These are phyloP conservation scores for Blepharisma japonicum DNA, from an alignment of 73 alveolate species.

Conservation along the genomic window DNA sequence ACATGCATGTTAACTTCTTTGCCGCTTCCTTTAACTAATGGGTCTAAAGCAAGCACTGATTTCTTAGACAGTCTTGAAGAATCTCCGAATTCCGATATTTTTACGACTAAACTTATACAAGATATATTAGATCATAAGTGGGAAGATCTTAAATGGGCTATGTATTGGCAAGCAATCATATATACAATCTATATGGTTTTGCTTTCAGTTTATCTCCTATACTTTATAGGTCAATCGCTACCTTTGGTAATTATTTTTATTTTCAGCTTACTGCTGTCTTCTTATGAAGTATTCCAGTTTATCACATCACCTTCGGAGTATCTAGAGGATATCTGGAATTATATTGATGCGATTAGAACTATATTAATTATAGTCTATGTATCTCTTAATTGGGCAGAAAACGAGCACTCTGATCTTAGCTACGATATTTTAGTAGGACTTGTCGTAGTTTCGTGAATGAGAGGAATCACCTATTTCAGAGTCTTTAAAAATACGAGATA, in stretches of 20 bases:
- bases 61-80: neutral
- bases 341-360: conserved; percentile 8
- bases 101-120: neutral
- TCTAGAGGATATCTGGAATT: conserved; percentile 14
- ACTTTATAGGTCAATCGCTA: neutral
- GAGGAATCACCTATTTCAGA: conserved; percentile 17
- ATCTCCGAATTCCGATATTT: neutral
- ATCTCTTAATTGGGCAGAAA: no score
- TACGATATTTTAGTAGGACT: neutral
- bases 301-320: neutral
- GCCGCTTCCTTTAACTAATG: neutral
- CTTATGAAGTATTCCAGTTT: neutral
- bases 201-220: neutral
- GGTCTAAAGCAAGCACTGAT: conserved; percentile 1
- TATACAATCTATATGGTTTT: neutral
- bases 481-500: neutral
- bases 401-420: neutral
- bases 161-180: neutral
- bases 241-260: neutral
- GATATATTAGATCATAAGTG: neutral
- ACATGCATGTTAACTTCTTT: neutral
- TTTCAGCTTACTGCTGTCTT: neutral
- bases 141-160: neutral
- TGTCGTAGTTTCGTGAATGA: neutral
- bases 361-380: neutral